These are phyloP conservation scores for Neobulgaria alba DNA, from an alignment of 2,329 filamentous ascomycete species.

Conservation along the genomic window DNA sequence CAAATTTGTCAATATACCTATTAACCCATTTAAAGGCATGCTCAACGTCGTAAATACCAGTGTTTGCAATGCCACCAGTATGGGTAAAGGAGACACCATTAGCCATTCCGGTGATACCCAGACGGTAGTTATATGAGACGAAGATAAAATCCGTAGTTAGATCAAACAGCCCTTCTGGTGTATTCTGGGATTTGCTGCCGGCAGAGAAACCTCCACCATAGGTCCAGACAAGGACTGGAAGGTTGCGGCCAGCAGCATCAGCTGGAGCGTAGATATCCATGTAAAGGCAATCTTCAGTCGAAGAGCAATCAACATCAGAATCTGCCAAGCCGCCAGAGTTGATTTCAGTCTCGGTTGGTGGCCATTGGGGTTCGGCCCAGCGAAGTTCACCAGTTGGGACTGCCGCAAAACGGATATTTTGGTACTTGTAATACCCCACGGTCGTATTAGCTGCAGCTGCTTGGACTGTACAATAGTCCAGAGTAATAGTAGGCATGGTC, in stretches of 20 bases:
- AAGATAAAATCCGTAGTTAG: slow-evolving; percentile 26
- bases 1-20: slow-evolving; percentile 35
- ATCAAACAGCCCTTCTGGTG: slow-evolving; percentile 30
- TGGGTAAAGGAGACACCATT: slow-evolving; percentile 25
- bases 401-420: slow-evolving; percentile 31
- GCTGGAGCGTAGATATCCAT: slow-evolving; percentile 24
- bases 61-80: slow-evolving; percentile 24
- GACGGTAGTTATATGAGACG: slow-evolving; percentile 29
- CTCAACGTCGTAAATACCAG: slow-evolving; percentile 33
- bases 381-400: slow-evolving; percentile 29
- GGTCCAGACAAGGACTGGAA: slow-evolving; percentile 27
- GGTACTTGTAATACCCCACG: slow-evolving; percentile 25
- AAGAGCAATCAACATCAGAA: slow-evolving; percentile 28
- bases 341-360: slow-evolving; percentile 26
- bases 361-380: slow-evolving; percentile 29
- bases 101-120: slow-evolving; percentile 27
- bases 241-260: slow-evolving; percentile 20
- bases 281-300: slow-evolving; percentile 25
- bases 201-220: slow-evolving; percentile 27
- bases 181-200: slow-evolving; percentile 28
- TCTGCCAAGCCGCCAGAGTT: slow-evolving; percentile 29
- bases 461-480: slow-evolving; percentile 10
- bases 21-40: slow-evolving; percentile 40
- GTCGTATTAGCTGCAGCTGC: slow-evolving; percentile 8
- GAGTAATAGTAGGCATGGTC: slow-evolving; percentile 8